Conservation (phyloP, 1,284 basidiomycete species). For the Abortiporus biennis region DNA sequence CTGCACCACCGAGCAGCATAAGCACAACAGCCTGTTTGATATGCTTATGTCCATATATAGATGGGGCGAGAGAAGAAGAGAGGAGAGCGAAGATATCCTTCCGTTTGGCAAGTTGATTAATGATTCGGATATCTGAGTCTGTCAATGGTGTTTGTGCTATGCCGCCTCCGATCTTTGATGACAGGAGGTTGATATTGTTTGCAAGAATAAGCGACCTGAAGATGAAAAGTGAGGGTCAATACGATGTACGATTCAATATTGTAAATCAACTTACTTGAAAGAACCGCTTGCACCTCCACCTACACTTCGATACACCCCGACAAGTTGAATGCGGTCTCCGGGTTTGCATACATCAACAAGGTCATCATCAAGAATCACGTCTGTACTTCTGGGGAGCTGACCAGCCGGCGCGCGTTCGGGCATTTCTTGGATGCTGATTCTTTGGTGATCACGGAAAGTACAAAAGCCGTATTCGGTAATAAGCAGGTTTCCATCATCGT, state of each 20-base stretch:
- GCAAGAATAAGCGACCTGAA: conserved; percentile 87
- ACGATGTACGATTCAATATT: too few relatives aligned
- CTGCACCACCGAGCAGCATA: conserved; percentile 90
- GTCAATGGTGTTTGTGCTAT: conserved; percentile 92
- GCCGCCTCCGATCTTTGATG: conserved; percentile 93
- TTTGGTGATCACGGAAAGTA: conserved; percentile 94
- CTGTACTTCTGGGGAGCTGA: conserved; percentile 92
- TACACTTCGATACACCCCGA: conserved; percentile 91
- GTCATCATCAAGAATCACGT: conserved; percentile 96
- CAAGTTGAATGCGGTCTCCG: conserved; percentile 95
- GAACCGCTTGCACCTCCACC: conserved; percentile 85
- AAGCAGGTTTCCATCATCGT: conserved; percentile 84
- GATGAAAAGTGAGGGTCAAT: neutral
- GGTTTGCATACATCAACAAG: conserved; percentile 97
- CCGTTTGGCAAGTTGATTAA: conserved; percentile 90
- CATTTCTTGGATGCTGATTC: conserved; percentile 99
- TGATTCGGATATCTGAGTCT: conserved; percentile 93
- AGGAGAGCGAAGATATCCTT: conserved; percentile 85
- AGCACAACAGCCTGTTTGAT: conserved; percentile 95
- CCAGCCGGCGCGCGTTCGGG: conserved; percentile 97
- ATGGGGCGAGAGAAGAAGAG: conserved; percentile 93
- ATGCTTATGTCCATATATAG: conserved; percentile 94
- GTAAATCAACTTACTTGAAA: conserved; percentile 85
- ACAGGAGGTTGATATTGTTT: conserved; percentile 95
- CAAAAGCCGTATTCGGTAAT: conserved; percentile 93